Conservation (phyloP, 345 rosid genomes). For the Eutrema yunnanense region DNA sequence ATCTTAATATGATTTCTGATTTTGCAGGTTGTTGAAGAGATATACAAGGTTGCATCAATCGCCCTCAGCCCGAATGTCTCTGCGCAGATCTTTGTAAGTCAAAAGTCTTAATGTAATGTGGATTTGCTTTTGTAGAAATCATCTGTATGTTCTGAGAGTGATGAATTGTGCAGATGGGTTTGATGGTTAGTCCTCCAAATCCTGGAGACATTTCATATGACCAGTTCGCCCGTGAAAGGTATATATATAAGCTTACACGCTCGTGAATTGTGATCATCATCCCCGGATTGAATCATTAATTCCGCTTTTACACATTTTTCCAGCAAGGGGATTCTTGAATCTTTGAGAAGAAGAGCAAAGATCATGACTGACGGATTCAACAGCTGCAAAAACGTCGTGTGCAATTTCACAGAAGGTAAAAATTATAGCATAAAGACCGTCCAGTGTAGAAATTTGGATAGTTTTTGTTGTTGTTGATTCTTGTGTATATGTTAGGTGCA, state of each 20-base stretch:
- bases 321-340: conserved; percentile 88
- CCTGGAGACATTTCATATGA: conserved; percentile 94
- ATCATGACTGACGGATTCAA: conserved; percentile 98
- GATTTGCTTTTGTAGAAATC: background rate
- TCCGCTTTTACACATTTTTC: conserved; percentile 1
- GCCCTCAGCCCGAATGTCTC: conserved; percentile 96
- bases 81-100: conserved; percentile 94
- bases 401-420: conserved; percentile 96
- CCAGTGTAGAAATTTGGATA: background rate
- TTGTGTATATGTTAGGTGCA: conserved; percentile 52
- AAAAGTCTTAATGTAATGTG: background rate
- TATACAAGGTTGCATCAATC: conserved; percentile 87
- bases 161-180: conserved; percentile 63
- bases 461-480: background rate
- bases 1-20: background rate
- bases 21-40: conserved; percentile 89
- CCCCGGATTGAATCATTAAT: background rate
- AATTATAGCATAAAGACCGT: background rate
- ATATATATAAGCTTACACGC: conserved; percentile 8
- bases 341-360: conserved; percentile 86
- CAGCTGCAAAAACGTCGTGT: conserved; percentile 92
- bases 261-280: background rate
- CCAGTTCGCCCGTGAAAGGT: conserved; percentile 83
- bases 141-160: background rate
- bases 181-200: conserved; percentile 93